Evolutionary conservation across 2,329 filamentous ascomycete genomes (phyloP).

Genomic region (Exophiala spinifera): DNA sequence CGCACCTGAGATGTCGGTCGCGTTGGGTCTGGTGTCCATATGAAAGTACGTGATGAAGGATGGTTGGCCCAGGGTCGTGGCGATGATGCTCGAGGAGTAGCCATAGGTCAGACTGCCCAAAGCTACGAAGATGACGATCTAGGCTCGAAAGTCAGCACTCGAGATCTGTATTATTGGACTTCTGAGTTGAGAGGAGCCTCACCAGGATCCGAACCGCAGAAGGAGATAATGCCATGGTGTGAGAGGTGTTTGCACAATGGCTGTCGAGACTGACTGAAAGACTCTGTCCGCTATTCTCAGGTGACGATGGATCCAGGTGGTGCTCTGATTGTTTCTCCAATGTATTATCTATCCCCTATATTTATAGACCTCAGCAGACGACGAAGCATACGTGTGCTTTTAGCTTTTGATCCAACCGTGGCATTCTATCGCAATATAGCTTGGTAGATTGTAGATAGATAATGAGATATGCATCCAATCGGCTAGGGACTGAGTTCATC

Average conservation of each 20-base stretch:
- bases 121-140: slow-evolving; percentile 26
- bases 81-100: slow-evolving; percentile 11
- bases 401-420: too few species aligned
- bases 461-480: too few species aligned
- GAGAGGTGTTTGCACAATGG: background rate
- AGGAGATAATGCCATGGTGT: background rate
- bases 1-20: slow-evolving; percentile 42
- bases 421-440: too few species aligned
- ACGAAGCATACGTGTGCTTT: too few species aligned
- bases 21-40: slow-evolving; percentile 37
- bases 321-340: too few species aligned
- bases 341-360: too few species aligned
- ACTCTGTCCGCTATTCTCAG: too few species aligned
- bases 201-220: background rate
- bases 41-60: slow-evolving; percentile 44
- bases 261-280: too few species aligned
- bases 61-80: slow-evolving; percentile 37
- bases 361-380: too few species aligned
- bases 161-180: background rate
- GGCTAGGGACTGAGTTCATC: too few species aligned
- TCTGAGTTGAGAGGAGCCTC: background rate
- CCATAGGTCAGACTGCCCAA: slow-evolving; percentile 10
- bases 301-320: too few species aligned
- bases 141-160: background rate
- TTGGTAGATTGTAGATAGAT: too few species aligned